Conservation (phyloP, 768 basidiomycete genomes). For the Auriscalpium orientale region DNA sequence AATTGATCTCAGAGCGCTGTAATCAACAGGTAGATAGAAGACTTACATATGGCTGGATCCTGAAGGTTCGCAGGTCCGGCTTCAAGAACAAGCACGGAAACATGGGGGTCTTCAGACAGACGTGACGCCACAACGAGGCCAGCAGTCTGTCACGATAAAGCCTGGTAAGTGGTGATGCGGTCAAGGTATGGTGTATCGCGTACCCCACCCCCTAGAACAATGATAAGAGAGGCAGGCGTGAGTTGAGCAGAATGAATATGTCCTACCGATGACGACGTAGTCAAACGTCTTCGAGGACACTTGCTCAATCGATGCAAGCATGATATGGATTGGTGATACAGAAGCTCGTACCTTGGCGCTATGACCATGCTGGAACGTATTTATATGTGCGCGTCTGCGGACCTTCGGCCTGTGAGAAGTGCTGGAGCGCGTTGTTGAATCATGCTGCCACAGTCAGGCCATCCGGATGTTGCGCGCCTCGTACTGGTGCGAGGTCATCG, state of each 20-base stretch:
- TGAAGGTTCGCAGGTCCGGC: slow-evolving; percentile 15
- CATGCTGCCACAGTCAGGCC: no score
- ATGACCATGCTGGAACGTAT: no score
- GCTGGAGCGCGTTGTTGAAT: no score
- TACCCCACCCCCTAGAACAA: neutral
- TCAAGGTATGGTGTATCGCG: neutral
- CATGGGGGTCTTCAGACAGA: slow-evolving; percentile 17
- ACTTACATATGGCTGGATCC: slow-evolving; percentile 5
- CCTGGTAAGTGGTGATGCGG: neutral
- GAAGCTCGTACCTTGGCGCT: no score
- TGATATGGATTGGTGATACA: neutral
- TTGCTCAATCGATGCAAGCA: neutral
- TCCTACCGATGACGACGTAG: slow-evolving; percentile 4
- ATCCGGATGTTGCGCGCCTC: no score
- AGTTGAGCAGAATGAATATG: no score
- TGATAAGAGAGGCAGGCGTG: neutral
- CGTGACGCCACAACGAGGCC: slow-evolving; percentile 19
- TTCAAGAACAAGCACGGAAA: slow-evolving; percentile 19
- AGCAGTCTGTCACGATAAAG: slow-evolving; percentile 5
- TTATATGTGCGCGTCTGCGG: no score
- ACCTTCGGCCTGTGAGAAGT: no score
- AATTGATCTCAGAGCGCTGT: neutral
- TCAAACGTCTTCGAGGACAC: neutral
- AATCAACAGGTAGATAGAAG: no score
- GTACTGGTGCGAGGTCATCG: no score